A percentile compares a stretch with the other conserved stretches of the same genome.
These are phyloP conservation scores for Zygnema cylindricum DNA, from an alignment of 139 green algal species.

Conservation along the genomic window DNA sequence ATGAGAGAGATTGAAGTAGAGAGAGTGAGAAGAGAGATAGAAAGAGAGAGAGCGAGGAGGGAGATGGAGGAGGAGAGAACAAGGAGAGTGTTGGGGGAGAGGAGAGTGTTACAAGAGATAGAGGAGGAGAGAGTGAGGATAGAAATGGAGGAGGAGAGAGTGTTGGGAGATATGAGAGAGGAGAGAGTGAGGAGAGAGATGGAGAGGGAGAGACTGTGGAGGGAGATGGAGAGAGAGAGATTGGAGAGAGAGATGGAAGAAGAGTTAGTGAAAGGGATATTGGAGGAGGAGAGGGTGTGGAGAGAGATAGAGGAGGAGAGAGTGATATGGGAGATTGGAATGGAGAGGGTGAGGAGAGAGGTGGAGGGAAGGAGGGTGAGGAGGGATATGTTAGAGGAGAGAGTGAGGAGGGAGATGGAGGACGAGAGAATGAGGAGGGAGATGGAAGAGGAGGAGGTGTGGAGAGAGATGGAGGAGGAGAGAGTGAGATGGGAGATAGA, in stretches of 20 bases:
- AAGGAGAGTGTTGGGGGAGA: background rate
- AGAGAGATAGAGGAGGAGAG: background rate
- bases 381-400: background rate
- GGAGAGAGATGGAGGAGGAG: background rate
- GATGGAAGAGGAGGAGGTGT: background rate
- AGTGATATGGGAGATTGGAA: background rate
- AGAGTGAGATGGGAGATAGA: background rate
- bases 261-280: slow-evolving; percentile 24
- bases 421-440: background rate
- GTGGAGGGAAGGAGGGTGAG: background rate
- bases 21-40: background rate
- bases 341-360: too few relatives aligned
- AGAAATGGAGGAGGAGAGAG: background rate
- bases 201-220: background rate
- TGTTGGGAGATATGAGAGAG: background rate
- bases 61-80: background rate
- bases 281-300: background rate
- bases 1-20: background rate
- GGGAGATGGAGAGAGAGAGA: background rate
- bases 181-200: background rate
- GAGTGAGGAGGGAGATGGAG: background rate
- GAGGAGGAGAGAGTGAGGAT: background rate
- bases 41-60: background rate
- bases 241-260: background rate
- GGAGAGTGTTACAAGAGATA: background rate